Conservation (phyloP, 148 eudicot species). For the Camellia japonica region DNA sequence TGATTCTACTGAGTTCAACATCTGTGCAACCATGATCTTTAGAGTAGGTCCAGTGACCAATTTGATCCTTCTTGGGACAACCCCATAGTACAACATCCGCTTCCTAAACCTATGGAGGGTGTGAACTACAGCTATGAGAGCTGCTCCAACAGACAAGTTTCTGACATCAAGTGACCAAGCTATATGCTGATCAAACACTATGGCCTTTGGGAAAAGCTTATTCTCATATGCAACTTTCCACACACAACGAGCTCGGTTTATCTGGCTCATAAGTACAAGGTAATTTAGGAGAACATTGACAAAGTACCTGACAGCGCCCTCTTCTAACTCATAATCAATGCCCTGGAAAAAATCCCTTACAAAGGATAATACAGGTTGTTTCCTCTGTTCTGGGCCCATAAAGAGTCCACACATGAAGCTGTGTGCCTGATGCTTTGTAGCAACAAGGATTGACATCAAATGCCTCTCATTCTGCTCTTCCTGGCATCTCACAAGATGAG, state of each 20-base stretch:
- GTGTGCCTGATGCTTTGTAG: constrained; percentile 83
- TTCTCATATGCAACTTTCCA: constrained; percentile 97
- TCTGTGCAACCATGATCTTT: constrained; percentile 83
- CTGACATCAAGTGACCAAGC: constrained; percentile 99
- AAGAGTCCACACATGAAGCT: constrained; percentile 91
- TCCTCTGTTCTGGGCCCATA: constrained; percentile 95
- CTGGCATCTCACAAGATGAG: constrained; percentile 90
- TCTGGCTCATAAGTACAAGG: constrained; percentile 91
- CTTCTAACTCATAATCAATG: constrained; percentile 87
- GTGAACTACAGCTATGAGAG: constrained; percentile 81
- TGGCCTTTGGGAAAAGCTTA: constrained; percentile 94
- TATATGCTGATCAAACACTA: constrained; percentile 96
- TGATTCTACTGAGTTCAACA: constrained; percentile 77
- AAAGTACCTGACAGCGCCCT: constrained; percentile 80
- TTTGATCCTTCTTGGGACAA: constrained; percentile 88
- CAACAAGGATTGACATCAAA: constrained; percentile 83
- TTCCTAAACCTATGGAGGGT: constrained; percentile 95
- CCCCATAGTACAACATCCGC: constrained; percentile 94
- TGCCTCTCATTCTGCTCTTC: constrained; percentile 79
- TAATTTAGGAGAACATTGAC: constrained; percentile 93
- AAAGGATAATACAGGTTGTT: constrained; percentile 82
- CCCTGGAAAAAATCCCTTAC: constrained; percentile 91
- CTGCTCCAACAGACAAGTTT: constrained; percentile 92
- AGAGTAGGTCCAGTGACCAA: constrained; percentile 94
- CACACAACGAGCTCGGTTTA: constrained; percentile 93